These are phyloP conservation scores for Aspergillus leporis DNA, from an alignment of 495 filamentous ascomycete species.

Conservation along the genomic window DNA sequence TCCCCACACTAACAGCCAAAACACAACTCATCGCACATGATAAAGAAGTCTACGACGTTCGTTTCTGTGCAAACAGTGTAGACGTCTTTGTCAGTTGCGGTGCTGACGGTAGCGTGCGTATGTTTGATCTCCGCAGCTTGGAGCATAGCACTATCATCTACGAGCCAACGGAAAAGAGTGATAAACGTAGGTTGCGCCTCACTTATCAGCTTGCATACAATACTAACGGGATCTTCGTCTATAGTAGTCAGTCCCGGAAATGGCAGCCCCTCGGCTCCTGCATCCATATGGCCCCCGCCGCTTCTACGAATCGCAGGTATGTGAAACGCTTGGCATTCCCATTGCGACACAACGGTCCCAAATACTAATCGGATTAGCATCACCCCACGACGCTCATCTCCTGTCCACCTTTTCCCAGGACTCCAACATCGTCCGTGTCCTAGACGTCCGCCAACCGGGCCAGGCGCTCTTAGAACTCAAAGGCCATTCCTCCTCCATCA, in stretches of 20 bases:
- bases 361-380: slow-evolving; percentile 54
- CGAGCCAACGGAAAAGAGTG: slow-evolving; percentile 87
- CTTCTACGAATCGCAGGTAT: slow-evolving; percentile 77
- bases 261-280: slow-evolving; percentile 64
- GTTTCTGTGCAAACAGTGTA: slow-evolving; percentile 93
- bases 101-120: slow-evolving; percentile 95
- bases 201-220: neutral
- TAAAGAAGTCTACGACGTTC: slow-evolving; percentile 98
- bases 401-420: slow-evolving; percentile 96
- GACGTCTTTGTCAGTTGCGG: slow-evolving; percentile 98
- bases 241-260: slow-evolving; percentile 52
- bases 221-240: neutral
- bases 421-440: slow-evolving; percentile 87
- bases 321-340: neutral
- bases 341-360: neutral
- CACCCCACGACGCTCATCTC: slow-evolving; percentile 92
- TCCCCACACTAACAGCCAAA: slow-evolving; percentile 95
- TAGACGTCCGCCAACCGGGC: slow-evolving; percentile 95
- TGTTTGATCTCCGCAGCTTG: slow-evolving; percentile 96
- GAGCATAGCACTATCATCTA: slow-evolving; percentile 99
- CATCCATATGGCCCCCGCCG: slow-evolving; percentile 78
- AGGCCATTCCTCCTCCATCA: slow-evolving; percentile 83
- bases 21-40: slow-evolving; percentile 98
- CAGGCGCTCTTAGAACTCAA: slow-evolving; percentile 92
- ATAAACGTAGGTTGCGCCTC: slow-evolving; percentile 60